Evolutionary conservation across 169 alveolate genomes (phyloP).

Genomic region (Plasmodium fragile): DNA sequence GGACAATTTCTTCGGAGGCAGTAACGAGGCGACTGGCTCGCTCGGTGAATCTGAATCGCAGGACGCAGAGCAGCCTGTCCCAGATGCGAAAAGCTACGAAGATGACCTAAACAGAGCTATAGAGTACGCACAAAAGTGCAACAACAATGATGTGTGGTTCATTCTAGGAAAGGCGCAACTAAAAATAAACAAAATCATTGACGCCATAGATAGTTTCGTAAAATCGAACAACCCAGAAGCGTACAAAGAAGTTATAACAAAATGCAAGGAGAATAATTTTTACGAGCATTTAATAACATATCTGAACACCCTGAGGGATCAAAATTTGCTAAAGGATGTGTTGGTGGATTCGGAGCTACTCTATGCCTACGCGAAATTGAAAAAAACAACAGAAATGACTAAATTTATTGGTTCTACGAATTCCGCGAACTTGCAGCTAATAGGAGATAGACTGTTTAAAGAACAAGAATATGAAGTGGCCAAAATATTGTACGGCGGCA

Average conservation of each 20-base stretch:
- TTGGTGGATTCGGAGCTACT: conserved; percentile 66
- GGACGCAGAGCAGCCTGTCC: conserved; percentile 22
- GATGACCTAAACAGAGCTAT: conserved; percentile 89
- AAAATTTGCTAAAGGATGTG: conserved; percentile 76
- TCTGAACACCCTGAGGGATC: conserved; percentile 78
- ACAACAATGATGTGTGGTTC: conserved; percentile 94
- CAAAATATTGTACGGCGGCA: conserved; percentile 93
- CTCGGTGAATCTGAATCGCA: background rate
- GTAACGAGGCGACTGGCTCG: background rate
- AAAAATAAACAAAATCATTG: conserved; percentile 88
- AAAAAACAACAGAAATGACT: conserved; percentile 67
- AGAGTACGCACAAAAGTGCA: conserved; percentile 87
- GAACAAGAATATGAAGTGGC: conserved; percentile 93
- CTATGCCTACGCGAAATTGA: conserved; percentile 76
- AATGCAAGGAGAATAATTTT: conserved; percentile 77
- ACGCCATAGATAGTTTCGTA: conserved; percentile 96
- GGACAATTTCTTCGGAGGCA: background rate
- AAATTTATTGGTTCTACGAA: conserved; percentile 67
- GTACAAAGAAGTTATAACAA: conserved; percentile 74
- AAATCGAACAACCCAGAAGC: conserved; percentile 74
- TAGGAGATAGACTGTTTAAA: conserved; percentile 84
- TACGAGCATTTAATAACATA: conserved; percentile 80
- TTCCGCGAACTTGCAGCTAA: conserved; percentile 79
- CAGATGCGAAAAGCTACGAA: conserved; percentile 63
- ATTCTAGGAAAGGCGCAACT: conserved; percentile 96